A percentile compares a stretch with the other conserved stretches of the same genome.
Conservation (phyloP, 768 basidiomycete genomes). For the Cystofilobasidium macerans region DNA sequence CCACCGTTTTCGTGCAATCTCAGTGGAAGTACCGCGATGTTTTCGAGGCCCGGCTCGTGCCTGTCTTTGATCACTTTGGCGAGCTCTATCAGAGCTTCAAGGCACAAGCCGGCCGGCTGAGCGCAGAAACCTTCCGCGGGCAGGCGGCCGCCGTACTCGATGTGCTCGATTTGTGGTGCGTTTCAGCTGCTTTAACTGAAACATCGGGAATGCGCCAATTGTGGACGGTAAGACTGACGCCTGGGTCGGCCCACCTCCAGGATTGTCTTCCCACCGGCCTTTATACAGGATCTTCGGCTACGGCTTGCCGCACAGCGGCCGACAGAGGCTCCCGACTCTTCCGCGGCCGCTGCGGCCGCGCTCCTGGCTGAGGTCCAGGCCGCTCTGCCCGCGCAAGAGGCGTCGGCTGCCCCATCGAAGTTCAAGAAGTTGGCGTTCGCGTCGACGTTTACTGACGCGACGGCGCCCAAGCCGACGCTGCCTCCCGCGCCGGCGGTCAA, state of each 20-base stretch:
- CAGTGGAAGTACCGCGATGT: constrained; percentile 89
- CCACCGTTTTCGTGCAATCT: constrained; percentile 40
- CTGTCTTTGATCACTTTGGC: constrained; percentile 89
- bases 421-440: constrained; percentile 39
- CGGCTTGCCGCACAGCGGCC: constrained; percentile 49
- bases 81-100: constrained; percentile 66
- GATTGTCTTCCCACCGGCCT: constrained; percentile 89
- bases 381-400: constrained; percentile 14
- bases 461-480: constrained; percentile 24
- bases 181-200: background rate
- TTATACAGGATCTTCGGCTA: constrained; percentile 58
- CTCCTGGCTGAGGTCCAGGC: background rate
- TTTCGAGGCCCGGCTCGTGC: constrained; percentile 79
- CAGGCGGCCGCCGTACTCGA: constrained; percentile 82
- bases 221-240: background rate
- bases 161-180: constrained; percentile 84
- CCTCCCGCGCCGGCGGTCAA: constrained; percentile 27
- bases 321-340: constrained; percentile 45
- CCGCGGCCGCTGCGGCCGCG: background rate
- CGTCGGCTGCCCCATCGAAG: constrained; percentile 12
- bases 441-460: constrained; percentile 32
- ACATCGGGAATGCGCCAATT: too few relatives aligned
- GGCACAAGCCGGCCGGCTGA: constrained; percentile 85
- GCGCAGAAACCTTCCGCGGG: constrained; percentile 89
- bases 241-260: constrained; percentile 26